Percentiles rank a stretch among this genome's conserved stretches.
phyloP scores from a whole-genome alignment of 139 green algal species.

The Diplosphaera chodatii region DNA sequence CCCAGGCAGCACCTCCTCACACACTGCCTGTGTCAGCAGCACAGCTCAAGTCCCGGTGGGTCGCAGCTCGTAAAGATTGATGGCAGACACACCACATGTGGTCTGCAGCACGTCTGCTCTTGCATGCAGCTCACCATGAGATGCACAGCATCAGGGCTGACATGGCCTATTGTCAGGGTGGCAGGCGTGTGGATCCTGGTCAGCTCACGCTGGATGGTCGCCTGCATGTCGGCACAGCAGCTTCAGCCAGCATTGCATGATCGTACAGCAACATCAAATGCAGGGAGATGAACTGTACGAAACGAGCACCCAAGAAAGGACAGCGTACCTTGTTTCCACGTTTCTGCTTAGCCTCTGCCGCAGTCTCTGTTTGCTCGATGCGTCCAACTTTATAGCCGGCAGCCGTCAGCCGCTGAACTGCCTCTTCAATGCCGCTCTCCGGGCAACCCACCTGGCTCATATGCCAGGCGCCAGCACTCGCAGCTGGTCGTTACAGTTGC shows the following conservation, averaged over 20 bases:
- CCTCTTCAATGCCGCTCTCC: slow-evolving; percentile 40
- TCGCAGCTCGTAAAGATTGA: no score
- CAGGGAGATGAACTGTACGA: no score
- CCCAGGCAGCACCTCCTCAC: not conserved
- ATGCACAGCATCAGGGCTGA: slow-evolving; percentile 23
- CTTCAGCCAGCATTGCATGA: no score
- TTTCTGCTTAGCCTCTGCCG: slow-evolving; percentile 33
- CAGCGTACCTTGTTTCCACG: slow-evolving; percentile 25
- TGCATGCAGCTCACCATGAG: slow-evolving; percentile 18
- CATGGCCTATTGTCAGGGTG: slow-evolving; percentile 12
- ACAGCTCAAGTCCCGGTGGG: no score
- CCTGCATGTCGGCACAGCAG: not conserved
- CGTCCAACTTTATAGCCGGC: slow-evolving; percentile 35
- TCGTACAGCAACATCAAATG: no score
- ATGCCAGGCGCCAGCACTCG: no score
- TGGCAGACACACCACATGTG: no score
- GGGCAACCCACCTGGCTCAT: slow-evolving; percentile 52
- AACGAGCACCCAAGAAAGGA: no score
- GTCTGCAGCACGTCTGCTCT: no score
- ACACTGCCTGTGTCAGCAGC: not conserved
- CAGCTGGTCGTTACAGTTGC: no score
- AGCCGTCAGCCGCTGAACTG: slow-evolving; percentile 23
- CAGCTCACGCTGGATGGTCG: slow-evolving; percentile 28
- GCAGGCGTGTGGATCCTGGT: slow-evolving; percentile 30
- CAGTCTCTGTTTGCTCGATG: slow-evolving; percentile 49